phyloP scores from a whole-genome alignment of 2,329 filamentous ascomycete genomes.

The Remersonia thermophila region DNA sequence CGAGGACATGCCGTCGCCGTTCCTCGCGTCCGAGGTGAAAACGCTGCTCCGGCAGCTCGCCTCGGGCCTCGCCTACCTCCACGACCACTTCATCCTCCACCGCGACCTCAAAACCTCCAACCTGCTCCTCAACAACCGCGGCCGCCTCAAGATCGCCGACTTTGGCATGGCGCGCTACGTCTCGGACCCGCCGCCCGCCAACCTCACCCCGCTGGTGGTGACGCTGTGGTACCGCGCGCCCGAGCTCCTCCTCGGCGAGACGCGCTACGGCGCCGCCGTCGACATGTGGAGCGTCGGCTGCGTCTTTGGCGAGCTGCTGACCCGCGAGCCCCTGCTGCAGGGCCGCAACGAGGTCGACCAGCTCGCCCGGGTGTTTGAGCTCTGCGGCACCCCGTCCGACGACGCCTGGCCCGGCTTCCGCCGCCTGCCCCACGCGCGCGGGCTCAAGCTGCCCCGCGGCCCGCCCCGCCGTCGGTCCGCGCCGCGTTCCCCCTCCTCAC shows the following conservation, averaged over 20 bases:
- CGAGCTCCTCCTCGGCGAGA: slow-evolving; percentile 73
- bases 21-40: slow-evolving; percentile 85
- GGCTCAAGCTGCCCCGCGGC: slow-evolving; percentile 54
- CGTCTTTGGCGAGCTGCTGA: slow-evolving; percentile 85
- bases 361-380: slow-evolving; percentile 73
- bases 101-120: slow-evolving; percentile 91
- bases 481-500: slow-evolving; percentile 75
- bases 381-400: slow-evolving; percentile 77
- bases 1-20: slow-evolving; percentile 88
- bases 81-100: slow-evolving; percentile 82
- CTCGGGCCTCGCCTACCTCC: slow-evolving; percentile 71
- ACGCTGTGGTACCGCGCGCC: slow-evolving; percentile 95
- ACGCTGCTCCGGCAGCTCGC: slow-evolving; percentile 75
- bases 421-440: slow-evolving; percentile 73
- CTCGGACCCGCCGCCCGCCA: slow-evolving; percentile 55
- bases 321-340: slow-evolving; percentile 69
- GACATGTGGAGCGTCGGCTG: slow-evolving; percentile 97
- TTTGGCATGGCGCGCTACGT: slow-evolving; percentile 96
- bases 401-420: slow-evolving; percentile 78
- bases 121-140: slow-evolving; percentile 88
- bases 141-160: slow-evolving; percentile 88
- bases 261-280: slow-evolving; percentile 60
- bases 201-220: slow-evolving; percentile 84
- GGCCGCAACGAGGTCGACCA: slow-evolving; percentile 91
- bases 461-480: slow-evolving; percentile 42